Percentiles rank a stretch among this genome's conserved stretches.
These are phyloP conservation scores for Furculomyces boomerangus DNA, from an alignment of 371 early-diverging fungal genomes.

Conservation along the genomic window DNA sequence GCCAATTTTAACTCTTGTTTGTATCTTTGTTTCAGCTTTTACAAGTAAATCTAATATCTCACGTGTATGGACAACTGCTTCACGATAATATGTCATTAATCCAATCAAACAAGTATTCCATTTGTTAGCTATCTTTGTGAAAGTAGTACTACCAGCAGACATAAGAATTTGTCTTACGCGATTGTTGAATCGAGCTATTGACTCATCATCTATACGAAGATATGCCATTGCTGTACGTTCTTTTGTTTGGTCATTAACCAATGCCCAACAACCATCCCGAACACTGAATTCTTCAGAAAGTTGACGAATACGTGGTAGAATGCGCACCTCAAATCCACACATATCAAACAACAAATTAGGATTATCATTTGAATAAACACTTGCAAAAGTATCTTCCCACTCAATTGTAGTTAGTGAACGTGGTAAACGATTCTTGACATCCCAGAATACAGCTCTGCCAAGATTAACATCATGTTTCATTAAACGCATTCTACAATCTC, in stretches of 20 bases:
- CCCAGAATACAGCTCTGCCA: constrained; percentile 95
- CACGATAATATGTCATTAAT: constrained; percentile 94
- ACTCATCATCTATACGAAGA: constrained; percentile 85
- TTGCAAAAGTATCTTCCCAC: constrained; percentile 93
- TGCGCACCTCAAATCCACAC: constrained; percentile 61
- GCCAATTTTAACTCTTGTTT: constrained; percentile 97
- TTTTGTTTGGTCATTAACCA: constrained; percentile 90
- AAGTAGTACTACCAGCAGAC: constrained; percentile 93
- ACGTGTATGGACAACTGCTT: constrained; percentile 92
- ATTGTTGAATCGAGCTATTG: constrained; percentile 83
- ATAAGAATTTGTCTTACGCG: constrained; percentile 93
- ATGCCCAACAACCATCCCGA: constrained; percentile 92
- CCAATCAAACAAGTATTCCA: constrained; percentile 91
- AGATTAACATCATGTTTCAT: constrained; percentile 97
- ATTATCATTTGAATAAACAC: constrained; percentile 91
- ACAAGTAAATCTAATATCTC: constrained; percentile 91
- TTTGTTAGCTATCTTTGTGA: constrained; percentile 96
- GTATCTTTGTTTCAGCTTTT: constrained; percentile 89
- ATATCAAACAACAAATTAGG: constrained; percentile 87
- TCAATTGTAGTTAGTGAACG: constrained; percentile 92
- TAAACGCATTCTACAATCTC: constrained; percentile 96
- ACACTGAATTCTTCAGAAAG: constrained; percentile 74
- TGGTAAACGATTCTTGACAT: constrained; percentile 93
- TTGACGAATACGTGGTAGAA: constrained; percentile 66
- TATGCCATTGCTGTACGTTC: constrained; percentile 95